phyloP scores from a whole-genome alignment of 495 filamentous ascomycete genomes.

The Penicillium turbatum region DNA sequence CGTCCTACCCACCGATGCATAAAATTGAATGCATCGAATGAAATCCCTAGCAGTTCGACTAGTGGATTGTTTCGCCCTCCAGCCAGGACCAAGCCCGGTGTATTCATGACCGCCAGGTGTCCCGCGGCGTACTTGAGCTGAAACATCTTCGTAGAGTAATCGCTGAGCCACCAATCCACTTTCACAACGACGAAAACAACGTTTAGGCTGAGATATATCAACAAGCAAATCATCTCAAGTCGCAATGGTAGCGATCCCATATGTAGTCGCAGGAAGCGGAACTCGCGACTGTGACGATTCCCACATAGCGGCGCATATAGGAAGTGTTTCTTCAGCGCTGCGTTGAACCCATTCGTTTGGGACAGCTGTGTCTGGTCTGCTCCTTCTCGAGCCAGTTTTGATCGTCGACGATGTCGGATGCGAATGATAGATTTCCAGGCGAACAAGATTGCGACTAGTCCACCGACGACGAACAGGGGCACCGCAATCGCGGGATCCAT shows the following conservation, averaged over 20 bases:
- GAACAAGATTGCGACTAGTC: conserved; percentile 25
- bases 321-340: conserved; percentile 38
- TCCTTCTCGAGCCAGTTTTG: conserved; percentile 14
- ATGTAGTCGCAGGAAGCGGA: conserved; percentile 31
- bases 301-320: conserved; percentile 40
- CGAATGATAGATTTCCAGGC: conserved; percentile 23
- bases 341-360: conserved; percentile 11
- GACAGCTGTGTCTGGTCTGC: conserved; percentile 27
- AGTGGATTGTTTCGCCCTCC: conserved; percentile 45
- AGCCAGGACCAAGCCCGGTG: conserved; percentile 36
- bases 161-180: conserved; percentile 37
- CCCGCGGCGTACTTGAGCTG: conserved; percentile 41
- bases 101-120: conserved; percentile 42
- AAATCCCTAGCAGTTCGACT: conserved; percentile 32
- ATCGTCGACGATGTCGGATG: conserved; percentile 27
- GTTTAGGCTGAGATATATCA: conserved; percentile 34
- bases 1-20: conserved; percentile 46
- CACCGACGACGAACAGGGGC: conserved; percentile 33
- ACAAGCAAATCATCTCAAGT: conserved; percentile 31
- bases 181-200: conserved; percentile 35
- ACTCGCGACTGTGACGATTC: conserved; percentile 39
- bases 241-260: conserved; percentile 42
- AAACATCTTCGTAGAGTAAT: conserved; percentile 31
- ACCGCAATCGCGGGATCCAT: conserved; percentile 39
- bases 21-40: conserved; percentile 44